phyloP scores from a whole-genome alignment of 257 asterid species.

The Nemophila menziesii region DNA sequence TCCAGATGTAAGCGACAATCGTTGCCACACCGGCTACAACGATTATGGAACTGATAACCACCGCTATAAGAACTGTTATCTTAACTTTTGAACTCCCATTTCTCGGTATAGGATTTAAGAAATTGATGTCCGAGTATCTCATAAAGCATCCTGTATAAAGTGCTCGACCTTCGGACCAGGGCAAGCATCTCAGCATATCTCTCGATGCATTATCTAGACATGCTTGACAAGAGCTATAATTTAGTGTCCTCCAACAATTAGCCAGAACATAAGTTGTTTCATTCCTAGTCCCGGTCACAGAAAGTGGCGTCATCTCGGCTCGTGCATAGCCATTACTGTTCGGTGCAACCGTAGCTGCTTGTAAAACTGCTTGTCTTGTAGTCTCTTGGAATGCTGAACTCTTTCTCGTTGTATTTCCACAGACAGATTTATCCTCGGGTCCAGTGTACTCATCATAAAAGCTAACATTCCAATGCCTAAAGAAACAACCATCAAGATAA shows the following conservation, averaged over 20 bases:
- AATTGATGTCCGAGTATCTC: slow-evolving; percentile 18
- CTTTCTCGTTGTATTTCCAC: slow-evolving; percentile 40
- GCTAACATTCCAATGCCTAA: slow-evolving; percentile 12
- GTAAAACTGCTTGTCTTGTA: slow-evolving; percentile 25
- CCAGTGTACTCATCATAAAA: slow-evolving; percentile 22
- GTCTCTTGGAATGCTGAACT: slow-evolving; percentile 21
- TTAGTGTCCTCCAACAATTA: slow-evolving; percentile 15
- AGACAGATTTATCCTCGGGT: slow-evolving; percentile 28
- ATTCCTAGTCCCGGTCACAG: slow-evolving; percentile 12
- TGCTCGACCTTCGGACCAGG: slow-evolving; percentile 15
- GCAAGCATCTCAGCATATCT: slow-evolving; percentile 9
- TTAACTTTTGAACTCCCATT: slow-evolving; percentile 4
- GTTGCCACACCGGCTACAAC: slow-evolving; percentile 2
- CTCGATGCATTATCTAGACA: slow-evolving; percentile 13
- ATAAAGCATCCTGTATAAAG: slow-evolving; percentile 15
- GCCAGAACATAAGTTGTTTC: slow-evolving; percentile 15
- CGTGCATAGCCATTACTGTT: slow-evolving; percentile 32
- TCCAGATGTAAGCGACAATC: slow-evolving; percentile 6
- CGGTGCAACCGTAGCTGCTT: slow-evolving; percentile 34
- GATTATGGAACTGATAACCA: background rate
- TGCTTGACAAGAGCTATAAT: background rate
- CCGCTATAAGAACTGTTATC: background rate
- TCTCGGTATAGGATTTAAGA: background rate
- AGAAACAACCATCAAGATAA: slow-evolving; percentile 23
- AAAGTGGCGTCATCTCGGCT: slow-evolving; percentile 20